Evolutionary conservation across 129 eudicot species (phyloP), one percentile per base, ranked within the genome.

Genomic region (Flaveria ramosissima): DNA sequence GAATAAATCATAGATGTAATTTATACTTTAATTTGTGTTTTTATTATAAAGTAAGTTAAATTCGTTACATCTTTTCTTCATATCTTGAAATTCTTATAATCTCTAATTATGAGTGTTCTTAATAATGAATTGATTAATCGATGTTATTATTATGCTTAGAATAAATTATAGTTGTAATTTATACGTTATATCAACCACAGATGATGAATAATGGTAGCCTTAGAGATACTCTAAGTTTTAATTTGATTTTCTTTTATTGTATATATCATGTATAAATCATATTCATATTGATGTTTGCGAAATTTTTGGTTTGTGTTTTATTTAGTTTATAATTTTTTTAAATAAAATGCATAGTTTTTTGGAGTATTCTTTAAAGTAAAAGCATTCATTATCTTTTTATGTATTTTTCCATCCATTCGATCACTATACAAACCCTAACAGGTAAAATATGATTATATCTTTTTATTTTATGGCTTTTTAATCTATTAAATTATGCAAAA

Each of bases 361-460:
- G 19, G 32, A 73, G 53, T 66, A 64, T 73, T 80, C 19, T 26
- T 23, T 70, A 48, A 20, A 71, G 65, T n/a, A 14, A 78, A 78
- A 78, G 80, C 30, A 14, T 56, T 47, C 64, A 45, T 67, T 51
- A 21, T 57, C 36, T 67, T 53, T 59, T 41, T 60, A 27, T 76
- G 8, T 43, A n/a, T 14, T 55, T 59, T 78, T 47, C 26, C 48
- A 39, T 39, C 71, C 60, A 19, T 80, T 24, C 62, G 79, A 74
- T 80, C 76, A 75, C 84, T 74, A 16, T 71, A 56, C 70, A 68
- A 80, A 68, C 84, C 76, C 65, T 55, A 80, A 80, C 11, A 26
- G 71, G 84, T 66, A 80, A 80, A 76, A 45, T 68, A 80, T 74
- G 80, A 80, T 80, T 36, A 46, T 74, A 45, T 43, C 84, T 74